Base-by-base conservation (phyloP, 495 filamentous ascomycete genomes). In the Penicillium steckii region DNA sequence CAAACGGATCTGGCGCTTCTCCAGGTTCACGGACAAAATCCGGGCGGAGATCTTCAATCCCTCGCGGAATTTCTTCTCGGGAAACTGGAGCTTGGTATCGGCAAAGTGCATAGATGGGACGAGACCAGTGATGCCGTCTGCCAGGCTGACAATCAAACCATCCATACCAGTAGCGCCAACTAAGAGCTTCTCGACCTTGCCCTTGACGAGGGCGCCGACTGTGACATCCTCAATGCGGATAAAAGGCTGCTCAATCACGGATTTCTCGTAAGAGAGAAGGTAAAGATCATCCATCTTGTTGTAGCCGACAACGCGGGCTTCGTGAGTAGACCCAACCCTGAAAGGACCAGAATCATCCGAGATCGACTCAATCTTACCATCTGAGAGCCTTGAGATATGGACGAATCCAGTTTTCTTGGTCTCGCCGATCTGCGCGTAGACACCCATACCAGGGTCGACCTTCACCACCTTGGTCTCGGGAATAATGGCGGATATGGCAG, bases 21-120 rank as follows among this genome's bases (percentile, higher is more conserved):
- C 74, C 1, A 84, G 73, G 61, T 96, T 82, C 10, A 83, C 87
- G 1, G 91, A 95, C 21, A 98, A 74, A 35, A 98, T 88, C 45
- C 91, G 81, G 26, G 86, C 84, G 46, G 87, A 94, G 44, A 98
- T 84, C 40, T 86, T 81, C 67, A 87, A 79, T 1, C 93, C 94
- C 69, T 91, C 90, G 41, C 85, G 83, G 75, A 97, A 98, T 64
- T 95, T 97, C 71, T 89, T 91, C 70, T 98, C 94, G 10, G 94
- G 94, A 63, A 95, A 88, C 61, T 94, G 88, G 26, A 98, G 78
- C 46, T 81, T 83, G 18, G 92, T 80, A 69, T 98, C 94, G 33
- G 91, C 84, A 59, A 98, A 76, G 63, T 98, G 94, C 69, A 85
- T 84, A 49, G 91, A 88, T 2, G 91, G 84, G 3, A 97, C 92